Evolutionary conservation across 164 flowering plant species (phyloP), one percentile per base, ranked within the genome.

Genomic region (Aristolochia contorta): DNA sequence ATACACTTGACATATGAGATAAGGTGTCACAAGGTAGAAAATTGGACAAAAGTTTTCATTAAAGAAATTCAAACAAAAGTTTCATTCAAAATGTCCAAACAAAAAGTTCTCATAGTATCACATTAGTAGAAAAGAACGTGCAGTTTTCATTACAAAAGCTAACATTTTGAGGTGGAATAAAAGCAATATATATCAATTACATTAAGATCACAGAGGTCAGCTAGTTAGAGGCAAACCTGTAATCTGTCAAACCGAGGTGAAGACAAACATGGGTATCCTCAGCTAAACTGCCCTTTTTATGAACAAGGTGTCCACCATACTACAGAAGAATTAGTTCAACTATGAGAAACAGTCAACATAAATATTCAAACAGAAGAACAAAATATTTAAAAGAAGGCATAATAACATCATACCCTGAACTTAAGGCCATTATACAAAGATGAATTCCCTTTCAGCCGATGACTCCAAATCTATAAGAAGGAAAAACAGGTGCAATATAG

Each of bases 201-300:
- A 10, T 37, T 37, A 37, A 37, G 10, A 37, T 37, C 3, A 37
- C 1, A 37, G 43, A 37, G 43, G 7, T 3, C 43, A 37, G 12
- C 9, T 49, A 55, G 54, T 37, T 60, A 59, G 46, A 65, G 64
- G 55, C 68, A 65, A 55, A 86, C 97, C 97, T 87, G 74, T 90
- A 87, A 78, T 91, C 91, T 41, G 97, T 91, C 78, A 86, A 70
- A 65, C 97, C 93, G 62, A 91, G 87, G 72, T 76, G 84, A 51
- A 91, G 85, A 67, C 84, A 75, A 1, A 83, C 82, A 66, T 60
- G 64, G 48, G 70, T 51, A 33, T 66, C 68, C 46, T 80, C 62
- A 47, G 66, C 62, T 18, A 83, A 71, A 64, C 65, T 77, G 67
- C 57, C 71, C 51, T 45, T 67, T 50, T 48, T 49, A 16, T 54